A percentile compares a stretch with the other conserved stretches of the same genome.
These are phyloP conservation scores for Xylaria bambusicola DNA, from an alignment of 495 filamentous ascomycete species.

Conservation along the genomic window DNA sequence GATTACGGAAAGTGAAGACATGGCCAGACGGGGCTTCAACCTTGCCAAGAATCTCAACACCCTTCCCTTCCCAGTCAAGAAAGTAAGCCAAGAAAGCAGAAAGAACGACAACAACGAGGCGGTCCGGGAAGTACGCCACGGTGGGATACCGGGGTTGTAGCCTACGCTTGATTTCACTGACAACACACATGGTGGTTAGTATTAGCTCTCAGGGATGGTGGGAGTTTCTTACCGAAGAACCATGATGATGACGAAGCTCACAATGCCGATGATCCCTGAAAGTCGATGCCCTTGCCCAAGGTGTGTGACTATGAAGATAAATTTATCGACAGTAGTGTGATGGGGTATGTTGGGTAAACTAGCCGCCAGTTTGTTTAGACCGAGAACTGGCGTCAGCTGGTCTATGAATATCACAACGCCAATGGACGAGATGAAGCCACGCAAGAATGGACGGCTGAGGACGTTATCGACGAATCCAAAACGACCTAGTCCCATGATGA, in stretches of 20 bases:
- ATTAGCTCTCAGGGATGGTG: background rate
- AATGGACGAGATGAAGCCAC: constrained; percentile 95
- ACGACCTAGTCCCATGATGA: constrained; percentile 77
- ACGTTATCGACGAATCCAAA: constrained; percentile 97
- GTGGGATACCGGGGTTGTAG: constrained; percentile 77
- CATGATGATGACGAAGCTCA: constrained; percentile 89
- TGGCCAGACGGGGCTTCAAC: constrained; percentile 67
- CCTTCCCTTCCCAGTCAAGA: constrained; percentile 78
- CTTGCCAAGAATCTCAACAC: constrained; percentile 80
- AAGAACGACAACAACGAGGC: constrained; percentile 85
- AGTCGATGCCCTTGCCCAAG: constrained; percentile 65
- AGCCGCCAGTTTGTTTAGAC: constrained; percentile 64
- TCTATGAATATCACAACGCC: constrained; percentile 95
- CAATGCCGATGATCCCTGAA: constrained; percentile 71
- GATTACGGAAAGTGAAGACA: constrained; percentile 81
- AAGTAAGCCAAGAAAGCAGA: constrained; percentile 78
- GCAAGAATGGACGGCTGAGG: constrained; percentile 84
- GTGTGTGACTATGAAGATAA: constrained; percentile 74
- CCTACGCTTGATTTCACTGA: constrained; percentile 75
- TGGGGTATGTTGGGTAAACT: constrained; percentile 63
- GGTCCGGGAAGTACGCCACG: constrained; percentile 89
- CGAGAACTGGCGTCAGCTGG: constrained; percentile 88
- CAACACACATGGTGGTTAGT: constrained; percentile 17
- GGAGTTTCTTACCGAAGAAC: constrained; percentile 59
- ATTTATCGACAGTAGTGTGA: constrained; percentile 81